These are phyloP conservation scores for Cinnamomum micranthum DNA, from an alignment of 164 flowering plant genomes.

Conservation along the genomic window DNA sequence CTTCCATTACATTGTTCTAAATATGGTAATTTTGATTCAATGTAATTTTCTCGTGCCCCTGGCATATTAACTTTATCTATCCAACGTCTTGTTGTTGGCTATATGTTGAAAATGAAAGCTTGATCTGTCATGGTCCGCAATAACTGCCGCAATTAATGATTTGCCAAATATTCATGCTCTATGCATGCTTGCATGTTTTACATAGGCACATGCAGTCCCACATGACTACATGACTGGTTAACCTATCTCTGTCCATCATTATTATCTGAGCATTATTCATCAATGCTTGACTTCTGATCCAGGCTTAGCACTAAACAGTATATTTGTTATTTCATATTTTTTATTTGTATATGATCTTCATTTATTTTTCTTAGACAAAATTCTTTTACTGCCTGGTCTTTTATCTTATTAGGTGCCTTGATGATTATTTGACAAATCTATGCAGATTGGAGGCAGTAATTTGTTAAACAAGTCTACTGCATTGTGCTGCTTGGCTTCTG, in stretches of 20 bases:
- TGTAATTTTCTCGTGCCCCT: too few species aligned
- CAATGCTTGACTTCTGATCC: neutral
- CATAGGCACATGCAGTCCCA: neutral
- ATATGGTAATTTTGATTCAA: too few species aligned
- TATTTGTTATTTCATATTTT: too few species aligned
- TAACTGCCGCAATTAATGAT: too few species aligned
- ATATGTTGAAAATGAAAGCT: too few species aligned
- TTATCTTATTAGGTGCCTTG: neutral
- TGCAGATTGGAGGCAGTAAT: constrained; percentile 87
- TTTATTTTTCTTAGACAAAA: neutral
- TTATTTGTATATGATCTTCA: neutral
- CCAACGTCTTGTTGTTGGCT: too few species aligned
- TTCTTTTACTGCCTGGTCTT: neutral
- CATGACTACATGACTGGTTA: neutral
- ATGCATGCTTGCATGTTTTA: neutral
- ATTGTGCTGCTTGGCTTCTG: constrained; percentile 55
- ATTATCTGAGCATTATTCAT: too few species aligned
- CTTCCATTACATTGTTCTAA: too few species aligned
- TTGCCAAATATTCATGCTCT: too few species aligned
- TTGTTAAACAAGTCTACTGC: constrained; percentile 59
- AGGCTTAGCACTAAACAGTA: neutral
- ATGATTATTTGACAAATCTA: neutral
- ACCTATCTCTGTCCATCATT: neutral
- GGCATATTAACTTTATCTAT: too few species aligned
- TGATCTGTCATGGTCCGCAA: too few species aligned